Evolutionary conservation across 2,329 filamentous ascomycete species (phyloP), one percentile per base, ranked within the genome.

Genomic region (Dactylellina cionopaga): DNA sequence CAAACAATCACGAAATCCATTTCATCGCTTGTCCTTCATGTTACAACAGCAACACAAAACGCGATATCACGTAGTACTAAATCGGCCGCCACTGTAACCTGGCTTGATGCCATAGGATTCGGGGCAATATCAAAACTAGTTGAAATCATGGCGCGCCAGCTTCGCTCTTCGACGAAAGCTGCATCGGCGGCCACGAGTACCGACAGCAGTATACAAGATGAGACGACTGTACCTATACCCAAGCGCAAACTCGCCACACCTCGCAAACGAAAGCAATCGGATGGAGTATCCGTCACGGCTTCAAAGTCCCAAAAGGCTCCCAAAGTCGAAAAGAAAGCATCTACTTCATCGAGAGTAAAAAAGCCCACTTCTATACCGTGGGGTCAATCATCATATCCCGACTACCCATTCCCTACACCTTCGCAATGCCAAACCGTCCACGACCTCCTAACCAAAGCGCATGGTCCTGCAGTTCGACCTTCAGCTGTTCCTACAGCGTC

Each of bases 351-450:
- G 15, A 80, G 47, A 83, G 83, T 63, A 81, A 82, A 10, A 78
- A 85, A 24, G 80, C 22, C 47, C 10, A 17, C 44, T 15, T 6
- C 29, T 1, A 37, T 58, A 43, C 22, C 70, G n/a, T 35, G 71
- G 2, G 74, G 74, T 11, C 59, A 58, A 56, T 85, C 87, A 0
- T 92, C 91, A 0, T 96, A 89, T 75, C 90, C 90, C 0, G 83
- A 89, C 64, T 89, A 87, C 79, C 76, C 79, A 1, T 85, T 84
- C 62, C 92, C 92, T 0, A 92, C 89, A 0, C 77, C 83, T 0
- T 85, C 88, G 54, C 87, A 91, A 76, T 93, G 91, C 77, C 84
- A 89, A 74, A 84, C 89, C 76, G 89, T 94, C 3, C 86, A 88
- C 62, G 81, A 83, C 0, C 81, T 94, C 1, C 84, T 96, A 0